A percentile compares a stretch with the other conserved stretches of the same genome.
These are phyloP conservation scores for Nothophaeocryptopus gaeumannii DNA, from an alignment of 2,329 filamentous ascomycete genomes.

Conservation along the genomic window DNA sequence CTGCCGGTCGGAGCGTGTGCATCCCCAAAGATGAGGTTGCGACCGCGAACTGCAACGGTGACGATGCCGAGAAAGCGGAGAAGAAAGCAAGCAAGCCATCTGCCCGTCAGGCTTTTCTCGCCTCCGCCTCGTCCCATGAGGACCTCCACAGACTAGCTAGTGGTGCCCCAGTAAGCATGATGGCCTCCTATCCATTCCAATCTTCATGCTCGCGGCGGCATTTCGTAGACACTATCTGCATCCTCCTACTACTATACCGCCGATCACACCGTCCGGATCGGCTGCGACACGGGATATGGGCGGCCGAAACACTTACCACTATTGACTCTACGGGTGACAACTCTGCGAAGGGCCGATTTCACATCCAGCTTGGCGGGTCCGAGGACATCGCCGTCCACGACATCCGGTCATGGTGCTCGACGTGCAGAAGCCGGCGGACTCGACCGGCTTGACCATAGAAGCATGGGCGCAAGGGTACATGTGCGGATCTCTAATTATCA, in stretches of 20 bases:
- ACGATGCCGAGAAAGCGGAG: no score
- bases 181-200: not conserved
- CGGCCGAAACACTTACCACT: not conserved
- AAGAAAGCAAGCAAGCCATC: no score
- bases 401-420: slow-evolving; percentile 23
- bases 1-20: no score
- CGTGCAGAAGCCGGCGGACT: slow-evolving; percentile 28
- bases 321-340: not conserved
- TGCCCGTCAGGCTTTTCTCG: no score
- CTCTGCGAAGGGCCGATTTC: not conserved
- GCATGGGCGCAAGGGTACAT: slow-evolving; percentile 36
- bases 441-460: slow-evolving; percentile 28
- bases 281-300: not conserved
- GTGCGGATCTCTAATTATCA: slow-evolving; percentile 44
- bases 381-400: not conserved
- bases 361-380: no score
- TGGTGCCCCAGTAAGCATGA: no score
- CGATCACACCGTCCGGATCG: not conserved
- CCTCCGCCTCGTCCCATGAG: no score
- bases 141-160: no score
- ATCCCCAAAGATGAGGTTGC: no score
- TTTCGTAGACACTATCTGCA: no score
- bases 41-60: no score
- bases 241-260: no score
- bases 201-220: not conserved